Base-by-base conservation (phyloP, 1,284 basidiomycete species). In the Rhodotorula sp. region DNA sequence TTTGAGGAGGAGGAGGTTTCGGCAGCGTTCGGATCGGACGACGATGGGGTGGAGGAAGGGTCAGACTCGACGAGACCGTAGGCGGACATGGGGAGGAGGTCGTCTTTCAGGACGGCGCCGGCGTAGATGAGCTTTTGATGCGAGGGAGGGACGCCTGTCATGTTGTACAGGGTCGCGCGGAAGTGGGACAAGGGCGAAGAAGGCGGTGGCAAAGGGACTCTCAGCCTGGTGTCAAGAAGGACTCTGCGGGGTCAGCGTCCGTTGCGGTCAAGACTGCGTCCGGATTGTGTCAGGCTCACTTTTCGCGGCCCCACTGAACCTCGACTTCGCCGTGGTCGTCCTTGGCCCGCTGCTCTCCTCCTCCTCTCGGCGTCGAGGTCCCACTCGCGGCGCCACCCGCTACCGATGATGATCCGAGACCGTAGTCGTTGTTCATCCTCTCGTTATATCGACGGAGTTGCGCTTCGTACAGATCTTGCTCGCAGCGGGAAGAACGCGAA, bases 61-160 rank as follows among this genome's bases (percentile, higher is more conserved):
- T 61, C 60, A 7, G 44, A 42, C 58, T 73, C 66, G 61, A 70
- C 58, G 58, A 70, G 69, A 26, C 85, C 86, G 78, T 77, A 90
- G 88, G 82, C 56, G 85, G 86, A 7, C 86, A 83, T 68, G 3
- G 81, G 82, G 0, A 81, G 87, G 70, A 82, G 82, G 77, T 92
- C 87, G 78, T 91, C 89, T 73, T 87, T 88, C 86, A 91, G 88
- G 77, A 91, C 84, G 8, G 88, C 90, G 56, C 90, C 90, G 54
- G 87, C 85, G 79, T 89, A 87, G 68, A 92, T 85, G 79, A 92
- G 84, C 78, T 90, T 75, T 33, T 75, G 72, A 60, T 76, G 77
- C 12, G 71, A 57, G 18, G 77, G 77, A 0, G 72, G 68, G 8
- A 78, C 77, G 49, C 75, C 77, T 18, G 77, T 78, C 33, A 72